Conservation (phyloP, 176 grass and related monocot genomes). For the Zea luxurians region DNA sequence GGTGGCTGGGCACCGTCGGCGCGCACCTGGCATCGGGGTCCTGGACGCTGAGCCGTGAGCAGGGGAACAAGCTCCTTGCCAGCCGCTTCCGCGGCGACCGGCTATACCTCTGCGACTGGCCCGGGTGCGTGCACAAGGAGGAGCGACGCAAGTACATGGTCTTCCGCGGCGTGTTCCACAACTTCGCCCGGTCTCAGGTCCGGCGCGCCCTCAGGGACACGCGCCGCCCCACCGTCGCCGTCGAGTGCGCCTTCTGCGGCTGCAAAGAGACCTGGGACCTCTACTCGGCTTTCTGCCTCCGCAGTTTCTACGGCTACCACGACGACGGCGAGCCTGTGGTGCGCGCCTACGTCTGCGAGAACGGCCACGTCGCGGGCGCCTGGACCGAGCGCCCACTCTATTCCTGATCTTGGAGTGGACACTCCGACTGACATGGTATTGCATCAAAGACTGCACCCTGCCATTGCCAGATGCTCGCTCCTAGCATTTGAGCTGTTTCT, state of each 20-base stretch:
- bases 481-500: too few species aligned
- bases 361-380: conserved; percentile 87
- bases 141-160: conserved; percentile 95
- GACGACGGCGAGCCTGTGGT: conserved; percentile 94
- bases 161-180: conserved; percentile 85
- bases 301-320: conserved; percentile 88
- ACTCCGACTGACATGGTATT: background rate
- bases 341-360: conserved; percentile 89
- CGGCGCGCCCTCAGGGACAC: conserved; percentile 70
- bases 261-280: conserved; percentile 82
- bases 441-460: background rate
- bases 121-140: conserved; percentile 79
- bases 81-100: conserved; percentile 82
- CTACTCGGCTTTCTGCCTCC: conserved; percentile 89
- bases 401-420: conserved; percentile 33
- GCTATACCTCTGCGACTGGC: conserved; percentile 95
- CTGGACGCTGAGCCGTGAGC: conserved; percentile 80
- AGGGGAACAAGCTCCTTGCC: conserved; percentile 84
- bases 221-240: conserved; percentile 57
- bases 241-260: conserved; percentile 79
- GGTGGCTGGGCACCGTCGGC: conserved; percentile 54
- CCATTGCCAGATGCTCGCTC: background rate
- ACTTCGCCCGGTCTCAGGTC: conserved; percentile 79
- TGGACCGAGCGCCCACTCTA: conserved; percentile 94
- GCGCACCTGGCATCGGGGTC: conserved; percentile 75